Base-by-base conservation (phyloP, 2,329 filamentous ascomycete genomes). In the Aspergillus nomiae region DNA sequence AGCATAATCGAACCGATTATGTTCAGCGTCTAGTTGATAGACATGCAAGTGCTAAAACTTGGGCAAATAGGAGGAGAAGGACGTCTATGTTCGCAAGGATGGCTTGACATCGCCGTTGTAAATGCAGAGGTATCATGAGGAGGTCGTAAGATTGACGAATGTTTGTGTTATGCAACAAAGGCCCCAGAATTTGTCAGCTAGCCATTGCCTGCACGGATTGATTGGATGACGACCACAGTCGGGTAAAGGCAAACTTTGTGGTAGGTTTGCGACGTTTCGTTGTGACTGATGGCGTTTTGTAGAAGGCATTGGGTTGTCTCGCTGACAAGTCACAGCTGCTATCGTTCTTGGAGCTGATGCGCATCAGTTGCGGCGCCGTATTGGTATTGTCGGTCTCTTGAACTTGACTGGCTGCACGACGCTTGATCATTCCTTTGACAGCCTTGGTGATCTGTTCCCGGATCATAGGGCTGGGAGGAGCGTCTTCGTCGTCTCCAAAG, bases 391-490 rank as follows among this genome's bases (percentile, higher is more conserved):
- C 19, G 14, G 46, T 11, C 14, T 28, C 14, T 3, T 11, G 38
- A 16, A 16, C 36, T 28, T 38, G 55, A 26, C 26, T 61, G 28
- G 50, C 30, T 3, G 58, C 32, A 21, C 63, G 63, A 8, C 63
- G 63, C 28, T 55, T 60, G 32, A 64, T 60, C 43, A 66, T 61
- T 1, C 60, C 63, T n/a, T 58, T 56, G 7, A 66, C 51, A 19
- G 58, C 65, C 43, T 48, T 65, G 3, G 63, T 60, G 56, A 66
- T 63, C 53, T 66, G 65, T 10, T 59, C 63, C 2, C 65, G 65
- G 19, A 66, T 59, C 14, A 58, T 38, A 8, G 60, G 46, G 21
- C 58, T 41, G 2, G 58, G 55, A 1, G 60, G 21, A 0, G 45
- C 19, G 10, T 60, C 43, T 12, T 21, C 7, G n/a, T 57, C 45